Percentiles rank a stretch among this genome's conserved stretches.
phyloP scores from a whole-genome alignment of 257 asterid species.

The Lavandula angustifolia region DNA sequence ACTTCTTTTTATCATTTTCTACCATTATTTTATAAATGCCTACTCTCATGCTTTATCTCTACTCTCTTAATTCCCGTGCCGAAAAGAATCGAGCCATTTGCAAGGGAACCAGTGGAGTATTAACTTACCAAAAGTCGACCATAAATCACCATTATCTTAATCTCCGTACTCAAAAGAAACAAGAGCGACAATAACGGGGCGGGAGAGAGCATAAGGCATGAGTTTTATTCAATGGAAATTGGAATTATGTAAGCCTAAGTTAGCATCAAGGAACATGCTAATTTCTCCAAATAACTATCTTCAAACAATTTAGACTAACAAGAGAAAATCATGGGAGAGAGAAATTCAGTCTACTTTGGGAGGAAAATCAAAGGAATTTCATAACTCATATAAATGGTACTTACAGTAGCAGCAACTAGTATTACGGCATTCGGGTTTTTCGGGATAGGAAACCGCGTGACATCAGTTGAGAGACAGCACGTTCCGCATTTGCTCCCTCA shows the following conservation, averaged over 20 bases:
- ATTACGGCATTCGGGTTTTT: slow-evolving; percentile 82
- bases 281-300: not conserved
- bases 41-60: too few relatives aligned
- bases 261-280: not conserved
- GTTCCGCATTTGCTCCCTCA: slow-evolving; percentile 77
- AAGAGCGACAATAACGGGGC: too few relatives aligned
- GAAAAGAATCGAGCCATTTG: too few relatives aligned
- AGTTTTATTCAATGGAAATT: not conserved
- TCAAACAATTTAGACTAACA: not conserved
- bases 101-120: too few relatives aligned
- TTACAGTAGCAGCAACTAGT: slow-evolving; percentile 91
- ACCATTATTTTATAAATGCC: too few relatives aligned
- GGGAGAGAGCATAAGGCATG: not conserved
- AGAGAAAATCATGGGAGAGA: not conserved
- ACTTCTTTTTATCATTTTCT: too few relatives aligned
- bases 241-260: too few relatives aligned
- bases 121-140: too few relatives aligned
- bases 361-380: not conserved
- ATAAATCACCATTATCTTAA: too few relatives aligned
- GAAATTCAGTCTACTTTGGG: not conserved
- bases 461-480: slow-evolving; percentile 92
- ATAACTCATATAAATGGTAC: slow-evolving; percentile 30
- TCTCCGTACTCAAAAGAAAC: too few relatives aligned
- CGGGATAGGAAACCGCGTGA: slow-evolving; percentile 89
- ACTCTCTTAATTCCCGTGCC: too few relatives aligned